Percentiles rank a stretch among this genome's conserved stretches.
phyloP scores from a whole-genome alignment of 1,139 yeast species.

The Candida tetrigidarum region DNA sequence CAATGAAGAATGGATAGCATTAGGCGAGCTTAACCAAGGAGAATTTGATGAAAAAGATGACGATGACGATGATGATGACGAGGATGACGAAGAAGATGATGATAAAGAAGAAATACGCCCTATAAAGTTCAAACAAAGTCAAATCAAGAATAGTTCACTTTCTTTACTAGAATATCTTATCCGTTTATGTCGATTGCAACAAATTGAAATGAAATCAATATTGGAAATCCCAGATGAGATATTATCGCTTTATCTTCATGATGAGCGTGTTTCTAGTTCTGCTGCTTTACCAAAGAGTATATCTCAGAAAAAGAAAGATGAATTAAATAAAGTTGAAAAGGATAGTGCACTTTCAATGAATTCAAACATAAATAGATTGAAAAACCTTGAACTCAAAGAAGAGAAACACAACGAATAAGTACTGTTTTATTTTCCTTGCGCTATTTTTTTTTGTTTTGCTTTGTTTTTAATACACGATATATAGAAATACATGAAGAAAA shows the following conservation, averaged over 20 bases:
- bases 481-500: conserved; percentile 4
- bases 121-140: conserved; percentile 18
- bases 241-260: conserved; percentile 62
- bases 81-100: conserved; percentile 32
- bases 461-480: conserved; percentile 1
- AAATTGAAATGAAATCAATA: conserved; percentile 60
- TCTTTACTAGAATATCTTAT: conserved; percentile 69
- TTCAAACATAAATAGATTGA: conserved; percentile 40
- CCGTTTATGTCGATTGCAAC: conserved; percentile 64
- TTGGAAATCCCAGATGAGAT: conserved; percentile 69
- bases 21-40: conserved; percentile 44
- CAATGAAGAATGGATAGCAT: conserved; percentile 54
- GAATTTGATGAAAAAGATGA: conserved; percentile 33
- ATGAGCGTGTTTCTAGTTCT: conserved; percentile 49
- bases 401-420: background rate
- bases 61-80: conserved; percentile 32
- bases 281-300: conserved; percentile 25
- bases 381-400: conserved; percentile 30
- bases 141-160: conserved; percentile 33
- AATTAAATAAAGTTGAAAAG: conserved; percentile 18
- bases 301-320: conserved; percentile 20
- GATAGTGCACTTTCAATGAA: conserved; percentile 30
- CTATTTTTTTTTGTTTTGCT: no score
- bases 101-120: conserved; percentile 30
- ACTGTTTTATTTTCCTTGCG: conserved; percentile 1